Evolutionary conservation across 202 grass and related monocot species (phyloP).

Genomic region (Schoenoplectus triqueter): DNA sequence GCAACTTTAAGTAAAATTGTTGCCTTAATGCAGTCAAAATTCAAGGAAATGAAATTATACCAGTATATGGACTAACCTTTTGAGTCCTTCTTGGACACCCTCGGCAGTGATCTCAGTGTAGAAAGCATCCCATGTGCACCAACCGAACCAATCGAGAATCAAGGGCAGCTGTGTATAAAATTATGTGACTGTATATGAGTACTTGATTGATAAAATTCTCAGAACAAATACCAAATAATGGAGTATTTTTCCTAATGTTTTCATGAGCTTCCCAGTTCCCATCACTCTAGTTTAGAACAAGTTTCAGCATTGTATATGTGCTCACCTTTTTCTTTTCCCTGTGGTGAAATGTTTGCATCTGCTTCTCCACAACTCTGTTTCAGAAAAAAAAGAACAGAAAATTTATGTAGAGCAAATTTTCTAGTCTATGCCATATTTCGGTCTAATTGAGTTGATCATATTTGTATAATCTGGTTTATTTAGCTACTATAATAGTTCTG

Average conservation of each 20-base stretch:
- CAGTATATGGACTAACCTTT: conserved; percentile 33
- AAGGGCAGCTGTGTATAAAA: conserved; percentile 58
- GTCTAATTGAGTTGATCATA: not conserved
- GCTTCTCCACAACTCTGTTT: conserved; percentile 72
- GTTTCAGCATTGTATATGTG: not conserved
- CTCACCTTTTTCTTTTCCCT: conserved; percentile 62
- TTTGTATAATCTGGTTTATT: conserved; percentile 1
- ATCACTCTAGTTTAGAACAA: not conserved
- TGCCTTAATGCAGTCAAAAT: not conserved
- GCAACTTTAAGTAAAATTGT: not conserved
- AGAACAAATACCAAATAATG: conserved; percentile 11
- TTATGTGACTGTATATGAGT: not conserved
- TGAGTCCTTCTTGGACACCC: conserved; percentile 62
- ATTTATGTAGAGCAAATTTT: not conserved
- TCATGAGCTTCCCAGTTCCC: not conserved
- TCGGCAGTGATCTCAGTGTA: conserved; percentile 83
- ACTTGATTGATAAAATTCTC: not conserved
- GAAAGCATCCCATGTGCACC: conserved; percentile 98
- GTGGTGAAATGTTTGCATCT: conserved; percentile 75
- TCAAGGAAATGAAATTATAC: not conserved
- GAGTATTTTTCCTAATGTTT: not conserved
- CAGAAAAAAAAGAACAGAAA: conserved; percentile 25
- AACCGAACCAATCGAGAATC: conserved; percentile 86
- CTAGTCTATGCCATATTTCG: not conserved
- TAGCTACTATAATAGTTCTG: not conserved